Evolutionary conservation across 1,139 yeast species (phyloP), one percentile per base, ranked within the genome.

Genomic region (Zygotorulaspora mrakii): DNA sequence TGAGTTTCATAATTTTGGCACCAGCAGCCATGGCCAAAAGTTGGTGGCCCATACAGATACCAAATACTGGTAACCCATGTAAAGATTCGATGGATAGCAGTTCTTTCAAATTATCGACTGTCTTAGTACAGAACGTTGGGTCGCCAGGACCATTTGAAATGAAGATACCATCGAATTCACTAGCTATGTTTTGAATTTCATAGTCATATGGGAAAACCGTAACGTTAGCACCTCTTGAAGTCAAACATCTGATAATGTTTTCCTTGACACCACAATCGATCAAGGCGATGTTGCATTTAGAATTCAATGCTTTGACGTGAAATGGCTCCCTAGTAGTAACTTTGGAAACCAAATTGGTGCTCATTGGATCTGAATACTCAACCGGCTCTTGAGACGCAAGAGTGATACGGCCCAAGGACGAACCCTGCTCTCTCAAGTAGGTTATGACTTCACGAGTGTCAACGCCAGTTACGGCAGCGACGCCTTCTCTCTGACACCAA

Each of bases 121-220:
- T 91, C 32, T 77, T 62, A 30, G 83, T 66, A 70, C 97, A 89
- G 67, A 86, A 95, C 40, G 95, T 85, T 61, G 98, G 98, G 68
- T 91, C 96, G 59, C 98, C 98, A 35, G 98, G 98, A 38, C 98
- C 98, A 64, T 91, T 91, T 37, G 96, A 86, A 53, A 91, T 79
- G 69, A 91, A 91, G 41, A 91, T 68, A 57, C 97, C 98, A 61
- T 91, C 98, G 61, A 88, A 91, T 65, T 84, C 85, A 64, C 78
- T 78, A 44, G 96, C 96, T 53, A 89, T 79, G 61, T 86, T 83
- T 61, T 89, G 89, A 53, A 91, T 77, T 50, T 95, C 95, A 65
- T 86, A 89, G 68, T 91, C 85, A 66, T 84, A 89, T 40, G 98
- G 98, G 76, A 91, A 84, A 22, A 91, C 97, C 2, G 97, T 91